Conservation (phyloP, 257 asterid genomes). For the Scutellaria baicalensis region DNA sequence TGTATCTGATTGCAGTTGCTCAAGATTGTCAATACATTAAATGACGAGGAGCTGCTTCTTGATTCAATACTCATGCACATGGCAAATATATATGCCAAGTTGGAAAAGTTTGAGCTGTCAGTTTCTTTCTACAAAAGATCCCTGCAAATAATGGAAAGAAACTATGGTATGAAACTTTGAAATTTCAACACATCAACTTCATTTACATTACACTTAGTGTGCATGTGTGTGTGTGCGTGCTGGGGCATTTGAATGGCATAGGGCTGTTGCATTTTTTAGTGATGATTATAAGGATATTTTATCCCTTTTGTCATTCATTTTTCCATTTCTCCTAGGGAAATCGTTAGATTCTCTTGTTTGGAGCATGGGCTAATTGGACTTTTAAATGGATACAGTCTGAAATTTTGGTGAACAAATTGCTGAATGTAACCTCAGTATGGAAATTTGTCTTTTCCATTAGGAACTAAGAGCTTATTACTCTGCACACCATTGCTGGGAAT, state of each 20-base stretch:
- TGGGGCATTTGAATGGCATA: not conserved
- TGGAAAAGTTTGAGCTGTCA: conserved; percentile 61
- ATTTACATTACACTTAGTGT: not conserved
- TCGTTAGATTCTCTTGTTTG: not conserved
- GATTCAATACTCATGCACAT: conserved; percentile 88
- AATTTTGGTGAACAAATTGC: not conserved
- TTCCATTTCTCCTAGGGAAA: not conserved
- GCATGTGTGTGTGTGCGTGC: not conserved
- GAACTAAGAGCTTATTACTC: conserved; percentile 47
- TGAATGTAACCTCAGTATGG: conserved; percentile 2
- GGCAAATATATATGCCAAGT: conserved; percentile 72
- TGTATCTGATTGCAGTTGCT: conserved; percentile 48
- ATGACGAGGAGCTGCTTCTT: conserved; percentile 62
- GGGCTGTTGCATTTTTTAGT: conserved; percentile 1
- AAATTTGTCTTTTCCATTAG: conserved; percentile 26
- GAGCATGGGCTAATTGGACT: not conserved
- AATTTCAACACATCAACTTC: conserved; percentile 3
- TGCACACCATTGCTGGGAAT: conserved; percentile 71
- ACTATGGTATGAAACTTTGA: conserved; percentile 45
- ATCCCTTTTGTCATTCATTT: not conserved
- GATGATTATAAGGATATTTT: not conserved
- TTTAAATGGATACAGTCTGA: not conserved
- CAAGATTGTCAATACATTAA: conserved; percentile 45
- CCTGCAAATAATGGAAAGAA: conserved; percentile 49
- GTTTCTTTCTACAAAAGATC: conserved; percentile 50